These are phyloP conservation scores for Achaetomiella virescens DNA, from an alignment of 495 filamentous ascomycete species.

Conservation along the genomic window DNA sequence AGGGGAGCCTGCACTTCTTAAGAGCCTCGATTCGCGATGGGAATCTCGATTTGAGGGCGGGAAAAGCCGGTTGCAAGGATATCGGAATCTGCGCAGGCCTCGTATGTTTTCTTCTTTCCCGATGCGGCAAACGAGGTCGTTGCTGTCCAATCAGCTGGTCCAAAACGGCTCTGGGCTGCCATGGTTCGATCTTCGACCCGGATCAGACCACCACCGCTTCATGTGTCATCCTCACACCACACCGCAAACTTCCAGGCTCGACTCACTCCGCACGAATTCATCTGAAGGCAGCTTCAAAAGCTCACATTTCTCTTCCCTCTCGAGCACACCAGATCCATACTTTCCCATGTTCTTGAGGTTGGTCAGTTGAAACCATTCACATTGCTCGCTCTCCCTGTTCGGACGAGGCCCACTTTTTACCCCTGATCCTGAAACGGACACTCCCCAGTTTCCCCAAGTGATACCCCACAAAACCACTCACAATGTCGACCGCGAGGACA, in stretches of 20 bases:
- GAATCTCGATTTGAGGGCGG: background rate
- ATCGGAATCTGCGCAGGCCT: background rate
- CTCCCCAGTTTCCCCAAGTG: background rate
- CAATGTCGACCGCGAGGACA: slow-evolving; percentile 24
- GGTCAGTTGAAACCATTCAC: no score
- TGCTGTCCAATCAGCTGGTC: background rate
- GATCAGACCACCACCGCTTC: slow-evolving; percentile 12
- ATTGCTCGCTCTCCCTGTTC: no score
- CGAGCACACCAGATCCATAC: background rate
- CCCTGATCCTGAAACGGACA: background rate
- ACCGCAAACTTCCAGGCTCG: background rate
- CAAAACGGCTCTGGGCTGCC: background rate
- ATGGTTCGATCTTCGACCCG: background rate
- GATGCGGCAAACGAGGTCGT: background rate
- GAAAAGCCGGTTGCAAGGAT: background rate
- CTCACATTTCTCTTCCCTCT: background rate
- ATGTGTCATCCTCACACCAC: slow-evolving; percentile 14
- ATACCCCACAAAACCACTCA: background rate
- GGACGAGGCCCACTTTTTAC: background rate
- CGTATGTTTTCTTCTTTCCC: slow-evolving; percentile 4
- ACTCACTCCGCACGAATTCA: no score
- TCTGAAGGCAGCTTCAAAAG: slow-evolving; percentile 4
- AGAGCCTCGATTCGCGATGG: background rate
- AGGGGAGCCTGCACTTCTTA: background rate
- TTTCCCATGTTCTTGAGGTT: background rate